Base-by-base conservation (phyloP, 495 filamentous ascomycete genomes). In the Talaromyces trachyspermus region DNA sequence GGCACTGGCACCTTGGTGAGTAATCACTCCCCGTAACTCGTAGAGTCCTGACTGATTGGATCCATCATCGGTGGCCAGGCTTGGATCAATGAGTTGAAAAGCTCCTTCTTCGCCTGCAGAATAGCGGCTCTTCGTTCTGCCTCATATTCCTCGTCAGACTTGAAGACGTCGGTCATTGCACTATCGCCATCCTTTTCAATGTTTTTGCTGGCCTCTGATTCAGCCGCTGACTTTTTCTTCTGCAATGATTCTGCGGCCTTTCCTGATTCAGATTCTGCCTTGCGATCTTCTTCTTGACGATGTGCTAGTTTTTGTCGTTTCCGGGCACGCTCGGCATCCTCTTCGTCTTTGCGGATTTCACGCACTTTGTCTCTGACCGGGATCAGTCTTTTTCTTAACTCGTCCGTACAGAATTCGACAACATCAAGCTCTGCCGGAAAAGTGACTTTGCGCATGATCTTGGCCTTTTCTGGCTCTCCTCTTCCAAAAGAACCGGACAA, bases 401-500 rank as follows among this genome's bases (percentile, higher is more conserved):
- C 81, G 30, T 96, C 90, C 43, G 90, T 89, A 61, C 92, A 98
- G 67, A 91, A 97, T 57, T 98, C 92, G 8, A 95, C 85, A 3
- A 84, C 83, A 61, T 98, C 92, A 19, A 98, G 71, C 64, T 98
- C 94, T 38, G 82, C 79, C 14, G 90, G 91, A 63, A 98, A 98
- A 0, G 87, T 89, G 36, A 98, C 92, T 65, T 96, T 98, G 54
- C 89, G 85, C 89, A 98, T 89, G 58, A 98, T 98, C 78, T 98
- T 98, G 46, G 90, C 88, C 71, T 98, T 98, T 97, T 97, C 61
- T 91, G 81, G 6, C 85, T 86, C 48, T 90, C 86, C 84, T 77
- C 61, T 94, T 90, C 94, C 94, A 98, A 72, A 87, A 95, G 70
- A 98, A 98, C 50, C 92, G 89, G 50, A 98, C 86, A 60, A 98